phyloP scores from a whole-genome alignment of 2,329 filamentous ascomycete species.

The Trichophyton benhamiae region DNA sequence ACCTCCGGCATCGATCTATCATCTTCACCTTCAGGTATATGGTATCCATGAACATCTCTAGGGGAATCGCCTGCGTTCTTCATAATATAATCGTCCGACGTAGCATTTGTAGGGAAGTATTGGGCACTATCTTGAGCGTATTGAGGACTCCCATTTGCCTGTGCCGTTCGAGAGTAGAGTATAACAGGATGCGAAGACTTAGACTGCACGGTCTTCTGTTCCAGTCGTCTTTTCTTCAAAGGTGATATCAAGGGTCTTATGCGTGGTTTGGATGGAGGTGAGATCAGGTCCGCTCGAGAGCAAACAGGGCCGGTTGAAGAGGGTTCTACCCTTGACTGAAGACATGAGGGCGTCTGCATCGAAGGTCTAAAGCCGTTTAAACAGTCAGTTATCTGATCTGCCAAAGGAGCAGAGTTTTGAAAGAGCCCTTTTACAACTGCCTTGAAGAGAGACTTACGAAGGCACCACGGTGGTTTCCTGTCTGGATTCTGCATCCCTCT shows the following conservation, averaged over 20 bases:
- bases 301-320: not conserved
- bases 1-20: not conserved
- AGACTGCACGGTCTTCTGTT: not conserved
- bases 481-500: not conserved
- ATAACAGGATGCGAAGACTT: not conserved
- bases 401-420: not conserved
- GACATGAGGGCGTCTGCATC: not conserved
- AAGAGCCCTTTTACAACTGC: no score
- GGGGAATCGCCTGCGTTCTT: not conserved
- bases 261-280: not conserved
- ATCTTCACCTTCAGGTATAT: not conserved
- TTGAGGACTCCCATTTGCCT: not conserved
- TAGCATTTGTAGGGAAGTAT: not conserved
- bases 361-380: not conserved
- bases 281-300: not conserved
- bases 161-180: not conserved
- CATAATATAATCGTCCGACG: not conserved
- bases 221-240: slow-evolving; percentile 3
- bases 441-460: not conserved
- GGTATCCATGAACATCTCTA: not conserved
- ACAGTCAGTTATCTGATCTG: not conserved
- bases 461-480: not conserved
- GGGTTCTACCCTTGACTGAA: not conserved
- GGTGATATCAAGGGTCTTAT: not conserved
- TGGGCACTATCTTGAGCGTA: not conserved